These are phyloP conservation scores for Stemphylium beticola DNA, from an alignment of 2,329 filamentous ascomycete genomes.

Conservation along the genomic window DNA sequence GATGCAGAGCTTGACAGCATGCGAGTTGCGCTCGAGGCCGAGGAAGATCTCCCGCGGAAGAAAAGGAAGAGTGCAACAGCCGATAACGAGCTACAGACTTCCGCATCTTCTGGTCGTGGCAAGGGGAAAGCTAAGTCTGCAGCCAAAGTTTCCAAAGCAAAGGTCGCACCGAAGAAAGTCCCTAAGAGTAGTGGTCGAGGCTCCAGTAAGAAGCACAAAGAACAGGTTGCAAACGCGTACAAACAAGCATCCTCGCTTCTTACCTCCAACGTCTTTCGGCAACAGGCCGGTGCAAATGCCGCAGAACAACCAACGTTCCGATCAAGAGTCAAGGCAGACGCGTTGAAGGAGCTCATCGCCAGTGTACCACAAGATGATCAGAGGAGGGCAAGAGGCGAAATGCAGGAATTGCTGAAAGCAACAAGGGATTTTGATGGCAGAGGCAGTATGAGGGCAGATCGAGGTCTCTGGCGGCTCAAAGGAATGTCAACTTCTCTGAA, in stretches of 20 bases:
- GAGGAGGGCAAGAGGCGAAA: slow-evolving; percentile 45
- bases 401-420: slow-evolving; percentile 46
- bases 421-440: slow-evolving; percentile 52
- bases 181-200: slow-evolving; percentile 4
- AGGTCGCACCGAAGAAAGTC: neutral
- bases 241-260: slow-evolving; percentile 35
- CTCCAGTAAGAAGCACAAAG: slow-evolving; percentile 26
- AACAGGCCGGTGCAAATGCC: slow-evolving; percentile 34
- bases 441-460: slow-evolving; percentile 39
- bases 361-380: slow-evolving; percentile 47
- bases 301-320: slow-evolving; percentile 34
- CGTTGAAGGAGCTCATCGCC: slow-evolving; percentile 50
- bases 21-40: slow-evolving; percentile 37
- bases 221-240: slow-evolving; percentile 20
- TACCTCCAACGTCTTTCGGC: slow-evolving; percentile 39
- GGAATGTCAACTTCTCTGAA: slow-evolving; percentile 58
- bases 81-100: slow-evolving; percentile 2
- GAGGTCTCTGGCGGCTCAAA: slow-evolving; percentile 50
- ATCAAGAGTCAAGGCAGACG: slow-evolving; percentile 35
- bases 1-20: slow-evolving; percentile 39
- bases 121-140: slow-evolving; percentile 15
- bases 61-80: slow-evolving; percentile 26
- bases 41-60: slow-evolving; percentile 28
- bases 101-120: neutral
- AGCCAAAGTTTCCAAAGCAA: slow-evolving; percentile 5